A percentile compares a stretch with the other conserved stretches of the same genome.
phyloP scores from a whole-genome alignment of 1,284 basidiomycete species.

The Hemileia vastatrix region DNA sequence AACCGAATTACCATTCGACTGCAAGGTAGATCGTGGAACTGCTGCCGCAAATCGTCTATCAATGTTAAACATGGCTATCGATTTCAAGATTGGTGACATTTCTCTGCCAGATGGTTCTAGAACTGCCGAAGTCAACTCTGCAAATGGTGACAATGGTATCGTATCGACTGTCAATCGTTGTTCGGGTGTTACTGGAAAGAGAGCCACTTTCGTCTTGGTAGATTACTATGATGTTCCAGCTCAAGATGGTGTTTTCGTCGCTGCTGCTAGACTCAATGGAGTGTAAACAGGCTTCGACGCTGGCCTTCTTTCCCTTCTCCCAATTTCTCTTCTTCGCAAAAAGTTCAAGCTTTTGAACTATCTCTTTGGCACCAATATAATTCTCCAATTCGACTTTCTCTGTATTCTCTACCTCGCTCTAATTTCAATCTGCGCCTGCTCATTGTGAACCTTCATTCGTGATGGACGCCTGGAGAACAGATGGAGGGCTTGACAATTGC shows the following conservation, averaged over 20 bases:
- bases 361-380: no score
- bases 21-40: slow-evolving; percentile 36
- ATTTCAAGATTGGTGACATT: background rate
- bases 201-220: slow-evolving; percentile 23
- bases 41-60: slow-evolving; percentile 7
- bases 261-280: slow-evolving; percentile 34
- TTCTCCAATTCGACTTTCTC: no score
- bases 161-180: background rate
- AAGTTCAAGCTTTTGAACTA: no score
- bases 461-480: no score
- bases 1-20: slow-evolving; percentile 35
- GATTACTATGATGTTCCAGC: slow-evolving; percentile 34
- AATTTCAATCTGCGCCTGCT: no score
- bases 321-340: no score
- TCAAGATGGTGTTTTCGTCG: slow-evolving; percentile 22
- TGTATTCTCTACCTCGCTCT: no score
- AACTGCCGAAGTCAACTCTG: background rate
- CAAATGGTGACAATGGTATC: background rate
- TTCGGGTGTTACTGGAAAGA: background rate
- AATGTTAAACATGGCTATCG: slow-evolving; percentile 6
- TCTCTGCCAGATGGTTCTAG: background rate
- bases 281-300: slow-evolving; percentile 6
- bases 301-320: no score
- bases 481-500: no score
- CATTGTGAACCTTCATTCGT: no score